phyloP scores from a whole-genome alignment of 1,139 yeast species.

The Diutina sp. region DNA sequence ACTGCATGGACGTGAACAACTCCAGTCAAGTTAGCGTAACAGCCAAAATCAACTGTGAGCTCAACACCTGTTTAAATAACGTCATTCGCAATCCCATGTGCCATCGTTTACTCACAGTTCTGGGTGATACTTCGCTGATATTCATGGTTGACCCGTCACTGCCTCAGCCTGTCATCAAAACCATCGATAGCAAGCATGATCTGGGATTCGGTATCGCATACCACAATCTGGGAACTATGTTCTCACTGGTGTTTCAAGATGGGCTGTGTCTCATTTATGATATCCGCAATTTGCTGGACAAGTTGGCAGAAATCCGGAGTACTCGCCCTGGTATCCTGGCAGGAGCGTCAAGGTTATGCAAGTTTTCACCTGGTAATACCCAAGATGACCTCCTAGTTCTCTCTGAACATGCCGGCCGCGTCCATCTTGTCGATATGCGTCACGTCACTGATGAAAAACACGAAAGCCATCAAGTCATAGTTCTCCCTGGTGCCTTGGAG shows the following conservation, averaged over 20 bases:
- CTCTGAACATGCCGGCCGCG: slow-evolving; percentile 77
- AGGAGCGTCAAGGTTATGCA: slow-evolving; percentile 56
- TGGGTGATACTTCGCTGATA: neutral
- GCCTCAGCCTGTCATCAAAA: slow-evolving; percentile 23
- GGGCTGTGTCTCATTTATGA: slow-evolving; percentile 74
- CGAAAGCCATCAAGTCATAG: slow-evolving; percentile 56
- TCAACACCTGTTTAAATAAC: neutral
- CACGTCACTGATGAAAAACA: slow-evolving; percentile 30
- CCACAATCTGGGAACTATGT: slow-evolving; percentile 56
- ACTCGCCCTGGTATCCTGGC: slow-evolving; percentile 46
- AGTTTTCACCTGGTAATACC: slow-evolving; percentile 51
- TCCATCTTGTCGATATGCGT: slow-evolving; percentile 71
- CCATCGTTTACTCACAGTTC: neutral
- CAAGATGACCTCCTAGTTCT: slow-evolving; percentile 59
- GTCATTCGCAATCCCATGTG: slow-evolving; percentile 1
- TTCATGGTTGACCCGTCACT: neutral
- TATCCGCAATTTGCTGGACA: slow-evolving; percentile 40
- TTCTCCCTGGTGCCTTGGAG: slow-evolving; percentile 19
- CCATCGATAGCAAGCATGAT: slow-evolving; percentile 48
- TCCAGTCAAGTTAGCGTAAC: neutral
- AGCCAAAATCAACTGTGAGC: neutral
- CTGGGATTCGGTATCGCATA: slow-evolving; percentile 80
- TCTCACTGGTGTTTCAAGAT: slow-evolving; percentile 77
- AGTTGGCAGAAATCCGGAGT: slow-evolving; percentile 32
- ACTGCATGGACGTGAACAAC: slow-evolving; percentile 40